These are phyloP conservation scores for Alternaria sp. DNA, from an alignment of 2,329 filamentous ascomycete species.

Conservation along the genomic window DNA sequence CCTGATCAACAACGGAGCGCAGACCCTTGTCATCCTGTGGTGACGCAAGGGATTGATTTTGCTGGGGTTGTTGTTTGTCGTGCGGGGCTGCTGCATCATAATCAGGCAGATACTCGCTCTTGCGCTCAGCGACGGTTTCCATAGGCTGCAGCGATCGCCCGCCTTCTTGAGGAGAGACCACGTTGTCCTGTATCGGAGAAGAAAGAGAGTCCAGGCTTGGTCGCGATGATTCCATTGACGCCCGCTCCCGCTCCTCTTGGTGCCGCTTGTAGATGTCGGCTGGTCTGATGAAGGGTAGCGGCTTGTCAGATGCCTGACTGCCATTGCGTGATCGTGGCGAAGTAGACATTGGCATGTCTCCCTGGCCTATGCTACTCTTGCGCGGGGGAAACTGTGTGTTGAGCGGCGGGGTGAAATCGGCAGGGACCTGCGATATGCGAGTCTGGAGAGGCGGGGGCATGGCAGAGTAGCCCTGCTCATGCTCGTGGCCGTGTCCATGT, in stretches of 20 bases:
- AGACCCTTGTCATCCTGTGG: constrained; percentile 35
- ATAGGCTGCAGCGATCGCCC: constrained; percentile 45
- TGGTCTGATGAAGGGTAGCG: constrained; percentile 71
- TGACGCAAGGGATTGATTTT: constrained; percentile 20
- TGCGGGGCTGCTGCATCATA: constrained; percentile 20
- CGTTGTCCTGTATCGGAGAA: constrained; percentile 30
- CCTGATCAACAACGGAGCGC: constrained; percentile 65
- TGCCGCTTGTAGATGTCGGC: constrained; percentile 78
- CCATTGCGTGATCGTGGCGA: constrained; percentile 37
- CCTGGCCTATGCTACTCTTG: constrained; percentile 66
- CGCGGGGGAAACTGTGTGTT: constrained; percentile 62
- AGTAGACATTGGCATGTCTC: constrained; percentile 27
- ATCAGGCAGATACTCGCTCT: constrained; percentile 64
- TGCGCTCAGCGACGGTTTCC: constrained; percentile 63
- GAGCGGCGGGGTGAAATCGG: constrained; percentile 32
- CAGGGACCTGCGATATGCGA: constrained; percentile 49
- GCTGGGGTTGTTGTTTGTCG: constrained; percentile 12
- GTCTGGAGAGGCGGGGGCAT: constrained; percentile 58
- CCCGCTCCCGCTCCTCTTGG: constrained; percentile 67
- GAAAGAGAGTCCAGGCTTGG: constrained; percentile 63
- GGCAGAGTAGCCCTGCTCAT: constrained; percentile 51
- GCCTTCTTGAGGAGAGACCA: constrained; percentile 27
- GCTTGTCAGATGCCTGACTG: constrained; percentile 53
- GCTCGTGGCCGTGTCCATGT: constrained; percentile 30
- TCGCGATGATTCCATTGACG: constrained; percentile 63